Percentiles rank a stretch among this genome's conserved stretches.
Conservation (phyloP, 352 stramenopile genomes). For the Phytophthora palmivora region DNA sequence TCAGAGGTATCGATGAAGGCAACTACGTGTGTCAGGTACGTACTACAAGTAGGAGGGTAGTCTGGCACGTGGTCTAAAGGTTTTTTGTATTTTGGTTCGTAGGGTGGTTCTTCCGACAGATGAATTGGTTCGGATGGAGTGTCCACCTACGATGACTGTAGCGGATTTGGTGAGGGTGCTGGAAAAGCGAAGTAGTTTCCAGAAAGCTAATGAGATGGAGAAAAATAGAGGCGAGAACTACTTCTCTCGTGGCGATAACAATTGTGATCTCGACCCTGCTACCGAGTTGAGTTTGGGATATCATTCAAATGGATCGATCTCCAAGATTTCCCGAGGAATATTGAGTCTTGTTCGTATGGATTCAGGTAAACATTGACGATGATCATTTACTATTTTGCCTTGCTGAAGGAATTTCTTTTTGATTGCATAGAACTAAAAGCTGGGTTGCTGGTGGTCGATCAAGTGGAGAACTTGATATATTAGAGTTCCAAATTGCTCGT, state of each 20-base stretch:
- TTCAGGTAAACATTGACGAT: conserved; percentile 12
- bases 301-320: conserved; percentile 9
- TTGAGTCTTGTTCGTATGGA: conserved; percentile 34
- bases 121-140: conserved; percentile 44
- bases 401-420: conserved; percentile 9
- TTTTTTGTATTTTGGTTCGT: conserved; percentile 2
- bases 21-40: conserved; percentile 41
- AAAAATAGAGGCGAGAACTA: background rate
- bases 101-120: conserved; percentile 49
- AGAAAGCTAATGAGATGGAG: conserved; percentile 15
- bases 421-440: conserved; percentile 17
- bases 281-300: conserved; percentile 18
- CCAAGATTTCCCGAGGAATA: conserved; percentile 6
- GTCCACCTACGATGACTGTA: conserved; percentile 34
- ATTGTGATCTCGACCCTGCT: conserved; percentile 19
- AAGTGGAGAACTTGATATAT: conserved; percentile 42
- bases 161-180: conserved; percentile 25
- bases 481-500: conserved; percentile 34
- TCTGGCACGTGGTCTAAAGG: background rate
- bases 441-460: conserved; percentile 19
- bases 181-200: conserved; percentile 20
- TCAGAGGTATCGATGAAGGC: conserved; percentile 30
- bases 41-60: background rate
- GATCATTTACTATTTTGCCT: background rate
- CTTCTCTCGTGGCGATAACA: conserved; percentile 19